Conservation (phyloP, 140 eudicot species). For the Flaveria floridana region DNA sequence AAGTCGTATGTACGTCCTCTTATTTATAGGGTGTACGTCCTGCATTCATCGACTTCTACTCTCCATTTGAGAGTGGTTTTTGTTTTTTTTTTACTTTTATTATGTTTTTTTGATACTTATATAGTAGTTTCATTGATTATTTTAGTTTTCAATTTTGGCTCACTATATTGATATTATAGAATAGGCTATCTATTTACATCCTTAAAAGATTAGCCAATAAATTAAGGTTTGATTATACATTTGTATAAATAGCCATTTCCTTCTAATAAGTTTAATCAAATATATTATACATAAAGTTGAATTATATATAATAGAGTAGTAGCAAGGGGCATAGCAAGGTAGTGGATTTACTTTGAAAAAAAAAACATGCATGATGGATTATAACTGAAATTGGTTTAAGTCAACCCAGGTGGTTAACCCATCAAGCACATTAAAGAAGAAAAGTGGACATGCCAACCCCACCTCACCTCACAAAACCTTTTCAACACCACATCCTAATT, state of each 20-base stretch:
- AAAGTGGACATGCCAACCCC: slow-evolving; percentile 38
- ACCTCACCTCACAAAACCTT: slow-evolving; percentile 35
- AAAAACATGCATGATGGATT: slow-evolving; percentile 29
- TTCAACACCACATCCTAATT: slow-evolving; percentile 37
- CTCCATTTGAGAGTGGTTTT: too few species aligned
- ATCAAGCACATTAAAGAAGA: slow-evolving; percentile 34
- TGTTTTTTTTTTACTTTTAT: too few species aligned
- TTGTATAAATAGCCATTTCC: not conserved
- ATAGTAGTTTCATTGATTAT: too few species aligned
- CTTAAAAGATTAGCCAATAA: not conserved
- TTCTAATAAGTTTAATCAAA: not conserved
- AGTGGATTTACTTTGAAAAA: slow-evolving; percentile 34
- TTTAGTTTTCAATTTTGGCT: too few species aligned
- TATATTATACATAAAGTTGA: slow-evolving; percentile 12
- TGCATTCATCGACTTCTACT: not conserved
- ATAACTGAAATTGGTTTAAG: slow-evolving; percentile 39
- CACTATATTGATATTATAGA: not conserved
- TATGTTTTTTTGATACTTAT: too few species aligned
- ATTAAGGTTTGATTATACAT: not conserved
- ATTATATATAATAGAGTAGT: not conserved
- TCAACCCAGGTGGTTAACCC: slow-evolving; percentile 46
- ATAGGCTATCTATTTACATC: not conserved
- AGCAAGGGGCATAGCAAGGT: slow-evolving; percentile 9
- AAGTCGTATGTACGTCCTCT: too few species aligned
- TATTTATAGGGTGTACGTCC: too few species aligned